phyloP scores from a whole-genome alignment of 345 rosid genomes.

The Citropsis articulata region DNA sequence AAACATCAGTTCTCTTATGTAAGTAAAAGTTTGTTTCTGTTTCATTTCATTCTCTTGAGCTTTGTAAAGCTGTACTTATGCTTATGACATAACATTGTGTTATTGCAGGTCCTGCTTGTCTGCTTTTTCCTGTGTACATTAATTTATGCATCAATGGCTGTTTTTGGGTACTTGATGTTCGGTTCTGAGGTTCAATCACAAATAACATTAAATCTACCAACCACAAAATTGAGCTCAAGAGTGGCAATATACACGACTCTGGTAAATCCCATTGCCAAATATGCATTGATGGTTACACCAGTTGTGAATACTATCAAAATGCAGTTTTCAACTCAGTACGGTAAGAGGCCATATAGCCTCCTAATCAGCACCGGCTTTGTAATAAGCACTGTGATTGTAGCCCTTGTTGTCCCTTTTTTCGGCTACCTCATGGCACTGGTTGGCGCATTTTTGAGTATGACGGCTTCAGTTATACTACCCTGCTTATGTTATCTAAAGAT shows the following conservation, averaged over 20 bases:
- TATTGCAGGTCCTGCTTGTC: constrained; percentile 44
- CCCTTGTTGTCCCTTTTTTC: constrained; percentile 48
- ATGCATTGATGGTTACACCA: constrained; percentile 58
- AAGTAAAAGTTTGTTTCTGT: constrained; percentile 24
- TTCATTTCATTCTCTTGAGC: not conserved
- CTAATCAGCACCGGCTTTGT: constrained; percentile 43
- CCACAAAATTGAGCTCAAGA: constrained; percentile 39
- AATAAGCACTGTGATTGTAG: constrained; percentile 44
- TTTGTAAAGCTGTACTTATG: not conserved
- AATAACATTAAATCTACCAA: constrained; percentile 56
- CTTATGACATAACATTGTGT: not conserved
- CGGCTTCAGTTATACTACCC: constrained; percentile 46
- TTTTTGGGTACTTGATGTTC: constrained; percentile 60
- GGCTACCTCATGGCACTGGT: constrained; percentile 55
- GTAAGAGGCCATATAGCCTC: constrained; percentile 23
- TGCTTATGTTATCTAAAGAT: constrained; percentile 58
- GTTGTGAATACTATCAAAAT: constrained; percentile 38
- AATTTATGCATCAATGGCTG: constrained; percentile 51
- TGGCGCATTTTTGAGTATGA: constrained; percentile 56
- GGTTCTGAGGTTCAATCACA: constrained; percentile 49
- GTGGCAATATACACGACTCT: constrained; percentile 68
- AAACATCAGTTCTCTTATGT: constrained; percentile 78
- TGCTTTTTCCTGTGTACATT: constrained; percentile 51
- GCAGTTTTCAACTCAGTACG: constrained; percentile 24
- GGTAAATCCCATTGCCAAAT: constrained; percentile 59